Percentiles rank a stretch among this genome's conserved stretches.
phyloP scores from a whole-genome alignment of 2,329 filamentous ascomycete species.

The Cercospora brassicicola region DNA sequence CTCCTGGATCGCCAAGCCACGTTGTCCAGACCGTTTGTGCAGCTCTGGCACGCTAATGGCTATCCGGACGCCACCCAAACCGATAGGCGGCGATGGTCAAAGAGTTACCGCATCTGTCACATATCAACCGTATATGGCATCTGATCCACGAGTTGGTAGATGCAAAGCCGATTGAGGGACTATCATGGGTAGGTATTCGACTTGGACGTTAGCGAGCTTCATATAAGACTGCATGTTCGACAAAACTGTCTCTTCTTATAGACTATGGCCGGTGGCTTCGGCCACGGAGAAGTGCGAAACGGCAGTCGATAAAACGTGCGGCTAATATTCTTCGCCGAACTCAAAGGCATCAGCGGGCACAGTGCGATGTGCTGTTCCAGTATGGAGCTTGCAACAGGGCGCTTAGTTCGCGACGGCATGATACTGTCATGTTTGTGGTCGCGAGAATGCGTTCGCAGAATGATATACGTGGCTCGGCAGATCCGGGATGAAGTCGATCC shows the following conservation, averaged over 20 bases:
- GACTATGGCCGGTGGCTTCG: neutral
- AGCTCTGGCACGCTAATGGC: neutral
- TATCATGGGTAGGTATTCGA: neutral
- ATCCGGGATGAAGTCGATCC: neutral
- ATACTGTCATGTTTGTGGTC: neutral
- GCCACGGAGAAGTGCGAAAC: neutral
- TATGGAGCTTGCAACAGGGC: neutral
- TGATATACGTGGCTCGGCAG: neutral
- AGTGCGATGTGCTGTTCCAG: neutral
- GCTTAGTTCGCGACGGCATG: neutral
- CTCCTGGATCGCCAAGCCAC: slow-evolving; percentile 6
- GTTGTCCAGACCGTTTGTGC: neutral
- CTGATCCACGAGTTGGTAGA: neutral
- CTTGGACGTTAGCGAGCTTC: neutral
- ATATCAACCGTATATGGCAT: neutral
- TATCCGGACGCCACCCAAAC: neutral
- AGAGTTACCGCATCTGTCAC: neutral
- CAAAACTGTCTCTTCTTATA: neutral
- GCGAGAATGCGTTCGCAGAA: neutral
- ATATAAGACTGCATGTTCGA: neutral
- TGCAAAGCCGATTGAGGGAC: neutral
- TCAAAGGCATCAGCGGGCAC: neutral
- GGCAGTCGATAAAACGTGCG: neutral
- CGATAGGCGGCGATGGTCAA: neutral
- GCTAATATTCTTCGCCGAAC: neutral